phyloP scores from a whole-genome alignment of 306 rosid species.

The Alnus glutinosa region DNA sequence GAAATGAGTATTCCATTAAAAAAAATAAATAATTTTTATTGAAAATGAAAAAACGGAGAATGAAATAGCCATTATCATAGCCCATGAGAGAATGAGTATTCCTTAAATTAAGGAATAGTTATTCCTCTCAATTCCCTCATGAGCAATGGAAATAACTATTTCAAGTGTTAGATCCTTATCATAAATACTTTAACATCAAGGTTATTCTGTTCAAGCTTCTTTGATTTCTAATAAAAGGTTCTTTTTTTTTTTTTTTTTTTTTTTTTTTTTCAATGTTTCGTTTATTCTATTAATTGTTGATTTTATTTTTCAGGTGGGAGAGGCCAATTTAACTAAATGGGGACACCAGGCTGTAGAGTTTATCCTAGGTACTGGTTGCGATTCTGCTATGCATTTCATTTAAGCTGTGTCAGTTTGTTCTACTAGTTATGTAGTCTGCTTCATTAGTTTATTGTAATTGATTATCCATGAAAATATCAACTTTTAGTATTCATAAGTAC shows the following conservation, averaged over 20 bases:
- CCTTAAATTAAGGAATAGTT: too few relatives aligned
- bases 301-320: constrained; percentile 55
- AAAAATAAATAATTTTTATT: too few relatives aligned
- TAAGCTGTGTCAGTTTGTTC: background rate
- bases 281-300: background rate
- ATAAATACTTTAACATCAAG: too few relatives aligned
- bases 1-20: too few relatives aligned
- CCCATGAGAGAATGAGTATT: too few relatives aligned
- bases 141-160: too few relatives aligned
- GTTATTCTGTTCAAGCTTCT: too few relatives aligned
- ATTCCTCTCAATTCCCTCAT: too few relatives aligned
- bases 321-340: constrained; percentile 63
- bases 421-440: background rate
- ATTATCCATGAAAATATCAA: background rate
- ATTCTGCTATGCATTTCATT: constrained; percentile 1
- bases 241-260: background rate
- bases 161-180: too few relatives aligned
- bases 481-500: background rate
- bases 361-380: constrained; percentile 57
- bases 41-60: too few relatives aligned
- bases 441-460: background rate
- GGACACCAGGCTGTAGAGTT: constrained; percentile 90
- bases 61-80: too few relatives aligned
- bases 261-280: background rate
- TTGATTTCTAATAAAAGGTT: too few relatives aligned